Percentiles rank a stretch among this genome's conserved stretches.
Conservation (phyloP, 106 monocot species). For the Phalaenopsis aphrodite region DNA sequence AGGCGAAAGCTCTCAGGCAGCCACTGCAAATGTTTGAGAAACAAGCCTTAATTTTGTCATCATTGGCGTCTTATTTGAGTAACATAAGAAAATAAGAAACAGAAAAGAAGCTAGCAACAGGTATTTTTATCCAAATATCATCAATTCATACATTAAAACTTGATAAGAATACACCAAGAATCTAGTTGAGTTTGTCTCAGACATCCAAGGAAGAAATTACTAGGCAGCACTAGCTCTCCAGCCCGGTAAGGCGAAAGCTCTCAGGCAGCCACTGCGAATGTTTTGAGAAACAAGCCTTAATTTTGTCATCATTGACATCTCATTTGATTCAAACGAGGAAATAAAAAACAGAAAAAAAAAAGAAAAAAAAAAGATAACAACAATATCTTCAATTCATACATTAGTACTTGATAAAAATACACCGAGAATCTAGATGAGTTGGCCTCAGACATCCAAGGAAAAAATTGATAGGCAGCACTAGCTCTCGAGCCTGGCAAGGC, state of each 20-base stretch:
- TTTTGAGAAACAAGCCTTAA: slow-evolving; percentile 1
- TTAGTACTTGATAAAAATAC: background rate
- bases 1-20: background rate
- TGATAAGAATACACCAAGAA: background rate
- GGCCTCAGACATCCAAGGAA: slow-evolving; percentile 4
- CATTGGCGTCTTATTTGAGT: background rate
- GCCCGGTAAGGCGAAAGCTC: background rate
- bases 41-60: background rate
- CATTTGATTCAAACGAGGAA: background rate
- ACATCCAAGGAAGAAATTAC: background rate
- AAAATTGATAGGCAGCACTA: background rate
- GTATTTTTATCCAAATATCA: background rate
- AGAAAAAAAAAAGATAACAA: too few species aligned
- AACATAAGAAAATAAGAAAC: too few species aligned
- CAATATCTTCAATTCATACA: background rate
- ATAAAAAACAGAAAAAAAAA: too few species aligned
- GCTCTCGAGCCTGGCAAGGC: background rate
- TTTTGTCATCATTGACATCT: background rate
- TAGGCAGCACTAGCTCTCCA: background rate
- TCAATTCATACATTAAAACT: background rate
- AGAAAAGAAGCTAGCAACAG: too few species aligned
- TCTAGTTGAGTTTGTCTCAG: background rate
- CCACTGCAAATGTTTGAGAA: slow-evolving; percentile 2
- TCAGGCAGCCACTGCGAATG: background rate
- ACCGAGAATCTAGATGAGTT: background rate